phyloP scores from a whole-genome alignment of 352 stramenopile genomes.

The Pythium vanterpoolii region DNA sequence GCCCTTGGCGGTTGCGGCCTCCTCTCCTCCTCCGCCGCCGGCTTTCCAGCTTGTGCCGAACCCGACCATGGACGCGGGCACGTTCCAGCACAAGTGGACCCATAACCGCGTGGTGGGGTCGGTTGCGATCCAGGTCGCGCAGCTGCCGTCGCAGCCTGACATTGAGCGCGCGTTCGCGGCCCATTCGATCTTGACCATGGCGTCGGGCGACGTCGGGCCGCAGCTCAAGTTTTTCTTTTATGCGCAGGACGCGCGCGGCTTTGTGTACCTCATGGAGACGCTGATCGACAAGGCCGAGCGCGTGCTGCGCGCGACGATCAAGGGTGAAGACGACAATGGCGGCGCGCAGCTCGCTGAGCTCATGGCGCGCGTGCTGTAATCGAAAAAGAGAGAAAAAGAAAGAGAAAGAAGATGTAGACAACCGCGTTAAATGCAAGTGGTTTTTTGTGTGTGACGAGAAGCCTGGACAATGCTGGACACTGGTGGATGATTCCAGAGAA shows the following conservation, averaged over 20 bases:
- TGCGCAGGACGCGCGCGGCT: slow-evolving; percentile 58
- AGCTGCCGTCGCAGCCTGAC: slow-evolving; percentile 53
- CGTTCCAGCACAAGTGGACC: slow-evolving; percentile 74
- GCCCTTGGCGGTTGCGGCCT: no score
- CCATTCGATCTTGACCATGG: slow-evolving; percentile 70
- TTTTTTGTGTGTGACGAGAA: no score
- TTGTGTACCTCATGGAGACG: slow-evolving; percentile 69
- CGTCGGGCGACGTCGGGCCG: slow-evolving; percentile 69
- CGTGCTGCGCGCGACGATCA: slow-evolving; percentile 64
- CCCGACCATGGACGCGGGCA: slow-evolving; percentile 68
- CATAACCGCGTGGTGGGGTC: slow-evolving; percentile 65
- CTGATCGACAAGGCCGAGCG: slow-evolving; percentile 67
- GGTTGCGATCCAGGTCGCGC: slow-evolving; percentile 53
- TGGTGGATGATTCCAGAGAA: no score
- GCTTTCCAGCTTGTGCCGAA: slow-evolving; percentile 52
- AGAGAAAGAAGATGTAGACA: no score
- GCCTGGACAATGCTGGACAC: no score
- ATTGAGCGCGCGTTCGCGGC: slow-evolving; percentile 62
- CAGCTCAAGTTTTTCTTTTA: slow-evolving; percentile 89
- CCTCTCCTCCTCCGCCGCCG: no score
- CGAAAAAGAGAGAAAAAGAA: no score
- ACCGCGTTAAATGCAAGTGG: no score
- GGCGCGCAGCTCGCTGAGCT: slow-evolving; percentile 61
- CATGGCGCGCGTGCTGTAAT: slow-evolving; percentile 57
- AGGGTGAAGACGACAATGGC: slow-evolving; percentile 60